These are phyloP conservation scores for Singerocomus inundabilis DNA, from an alignment of 1,284 basidiomycete species.

Conservation along the genomic window DNA sequence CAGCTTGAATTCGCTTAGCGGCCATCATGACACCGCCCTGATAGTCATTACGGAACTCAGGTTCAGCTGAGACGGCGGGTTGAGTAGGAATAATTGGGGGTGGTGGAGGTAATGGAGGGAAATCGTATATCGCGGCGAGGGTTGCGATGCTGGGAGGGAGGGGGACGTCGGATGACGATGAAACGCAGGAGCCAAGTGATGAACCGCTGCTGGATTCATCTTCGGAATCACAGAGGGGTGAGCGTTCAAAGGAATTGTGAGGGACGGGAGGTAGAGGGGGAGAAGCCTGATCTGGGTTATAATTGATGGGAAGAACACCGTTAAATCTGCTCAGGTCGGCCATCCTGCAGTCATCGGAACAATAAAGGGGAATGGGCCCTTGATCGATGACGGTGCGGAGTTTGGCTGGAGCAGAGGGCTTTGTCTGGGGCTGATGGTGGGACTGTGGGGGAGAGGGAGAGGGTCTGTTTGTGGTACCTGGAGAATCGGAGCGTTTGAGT, in stretches of 20 bases:
- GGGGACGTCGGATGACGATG: slow-evolving; percentile 30
- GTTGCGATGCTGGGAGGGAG: slow-evolving; percentile 47
- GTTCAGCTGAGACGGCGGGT: slow-evolving; percentile 14
- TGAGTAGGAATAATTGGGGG: slow-evolving; percentile 39
- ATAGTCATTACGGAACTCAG: slow-evolving; percentile 41
- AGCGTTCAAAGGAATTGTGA: slow-evolving; percentile 37
- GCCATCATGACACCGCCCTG: slow-evolving; percentile 68
- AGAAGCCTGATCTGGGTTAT: slow-evolving; percentile 42
- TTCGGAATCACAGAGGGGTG: slow-evolving; percentile 35
- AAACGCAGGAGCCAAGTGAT: slow-evolving; percentile 40
- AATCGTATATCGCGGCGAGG: slow-evolving; percentile 53
- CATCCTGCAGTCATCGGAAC: slow-evolving; percentile 70
- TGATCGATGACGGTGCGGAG: slow-evolving; percentile 71
- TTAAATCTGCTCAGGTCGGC: slow-evolving; percentile 49
- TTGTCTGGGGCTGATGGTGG: slow-evolving; percentile 24
- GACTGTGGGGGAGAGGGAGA: slow-evolving; percentile 23
- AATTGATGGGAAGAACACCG: slow-evolving; percentile 45
- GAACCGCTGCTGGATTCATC: slow-evolving; percentile 42
- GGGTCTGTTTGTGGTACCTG: slow-evolving; percentile 17
- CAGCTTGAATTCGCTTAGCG: slow-evolving; percentile 51
- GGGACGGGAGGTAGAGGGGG: slow-evolving; percentile 41
- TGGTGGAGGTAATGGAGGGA: slow-evolving; percentile 53
- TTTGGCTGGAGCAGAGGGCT: slow-evolving; percentile 39
- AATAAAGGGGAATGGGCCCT: slow-evolving; percentile 71
- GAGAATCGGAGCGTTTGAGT: slow-evolving; percentile 45